Conservation (phyloP, 2,329 filamentous ascomycete genomes). For the Phaeosphaeria sp. region DNA sequence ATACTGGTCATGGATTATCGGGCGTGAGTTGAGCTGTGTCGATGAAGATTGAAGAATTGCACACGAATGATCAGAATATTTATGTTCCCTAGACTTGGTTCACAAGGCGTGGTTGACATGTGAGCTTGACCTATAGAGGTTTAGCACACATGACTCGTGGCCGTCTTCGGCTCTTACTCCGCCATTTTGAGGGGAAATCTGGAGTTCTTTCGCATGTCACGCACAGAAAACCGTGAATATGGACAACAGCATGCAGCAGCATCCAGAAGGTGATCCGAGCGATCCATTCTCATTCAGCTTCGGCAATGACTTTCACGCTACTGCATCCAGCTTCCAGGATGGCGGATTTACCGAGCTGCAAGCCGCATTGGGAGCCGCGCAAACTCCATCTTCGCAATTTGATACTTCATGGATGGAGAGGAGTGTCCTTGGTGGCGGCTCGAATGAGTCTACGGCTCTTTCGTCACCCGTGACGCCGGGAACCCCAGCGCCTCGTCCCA, state of each 20-base stretch:
- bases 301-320: background rate
- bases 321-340: background rate
- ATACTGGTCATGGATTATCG: too few species aligned
- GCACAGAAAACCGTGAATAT: background rate
- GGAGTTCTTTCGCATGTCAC: background rate
- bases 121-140: background rate
- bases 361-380: conserved; percentile 9
- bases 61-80: too few species aligned
- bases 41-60: too few species aligned
- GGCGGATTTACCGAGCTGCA: conserved; percentile 4
- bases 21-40: too few species aligned
- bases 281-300: background rate
- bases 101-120: conserved; percentile 2
- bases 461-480: conserved; percentile 17
- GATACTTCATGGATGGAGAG: conserved; percentile 11
- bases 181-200: background rate
- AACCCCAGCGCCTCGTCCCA: conserved; percentile 13
- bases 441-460: conserved; percentile 18
- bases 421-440: conserved; percentile 1
- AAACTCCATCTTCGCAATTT: conserved; percentile 2
- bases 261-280: background rate
- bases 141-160: background rate
- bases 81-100: background rate
- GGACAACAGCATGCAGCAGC: background rate
- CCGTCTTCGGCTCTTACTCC: background rate